Conservation (phyloP, 1,139 yeast species). For the Pichia norvegensis region DNA sequence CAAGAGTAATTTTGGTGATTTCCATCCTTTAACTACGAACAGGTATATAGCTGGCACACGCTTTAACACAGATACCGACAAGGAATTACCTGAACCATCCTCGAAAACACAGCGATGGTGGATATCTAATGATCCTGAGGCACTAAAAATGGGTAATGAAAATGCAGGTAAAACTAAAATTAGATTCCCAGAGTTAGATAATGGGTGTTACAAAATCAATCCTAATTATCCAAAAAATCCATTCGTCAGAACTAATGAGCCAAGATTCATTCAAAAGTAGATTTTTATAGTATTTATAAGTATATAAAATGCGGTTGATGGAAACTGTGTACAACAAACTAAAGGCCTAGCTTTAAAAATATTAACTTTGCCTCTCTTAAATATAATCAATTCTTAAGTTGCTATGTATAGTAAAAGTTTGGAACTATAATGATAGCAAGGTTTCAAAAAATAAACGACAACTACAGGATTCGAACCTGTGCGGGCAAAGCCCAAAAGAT, state of each 20-base stretch:
- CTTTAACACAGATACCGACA: slow-evolving; percentile 30
- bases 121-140: slow-evolving; percentile 34
- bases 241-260: slow-evolving; percentile 39
- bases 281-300: no score
- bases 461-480: slow-evolving; percentile 36
- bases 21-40: neutral
- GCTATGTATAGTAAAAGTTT: no score
- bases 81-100: slow-evolving; percentile 77
- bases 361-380: no score
- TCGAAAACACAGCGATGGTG: slow-evolving; percentile 85
- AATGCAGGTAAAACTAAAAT: slow-evolving; percentile 74
- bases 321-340: neutral
- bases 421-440: no score
- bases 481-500: slow-evolving; percentile 36
- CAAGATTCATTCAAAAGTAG: slow-evolving; percentile 30
- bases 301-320: neutral
- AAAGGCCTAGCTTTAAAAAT: no score
- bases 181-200: slow-evolving; percentile 35
- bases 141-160: slow-evolving; percentile 47
- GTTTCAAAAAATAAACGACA: slow-evolving; percentile 21
- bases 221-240: slow-evolving; percentile 69
- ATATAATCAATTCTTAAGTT: no score
- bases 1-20: slow-evolving; percentile 2
- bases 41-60: slow-evolving; percentile 5
- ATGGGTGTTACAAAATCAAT: slow-evolving; percentile 43